Conservation (phyloP, 495 filamentous ascomycete species). For the Daldinia childiae region DNA sequence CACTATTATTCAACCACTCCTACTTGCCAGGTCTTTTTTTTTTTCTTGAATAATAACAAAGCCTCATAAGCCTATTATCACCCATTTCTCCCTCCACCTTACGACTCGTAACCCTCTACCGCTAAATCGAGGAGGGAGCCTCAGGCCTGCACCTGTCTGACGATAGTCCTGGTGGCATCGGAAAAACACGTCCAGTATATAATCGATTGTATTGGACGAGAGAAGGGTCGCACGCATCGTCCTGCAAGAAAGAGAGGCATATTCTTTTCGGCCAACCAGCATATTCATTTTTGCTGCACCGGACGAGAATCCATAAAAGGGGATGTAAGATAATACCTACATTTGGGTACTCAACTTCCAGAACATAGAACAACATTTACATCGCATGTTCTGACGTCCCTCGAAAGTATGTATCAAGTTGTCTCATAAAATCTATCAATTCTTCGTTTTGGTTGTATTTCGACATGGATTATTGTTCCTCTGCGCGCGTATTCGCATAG, state of each 20-base stretch:
- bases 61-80: slow-evolving; percentile 47
- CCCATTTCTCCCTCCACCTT: slow-evolving; percentile 18
- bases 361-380: background rate
- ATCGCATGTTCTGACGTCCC: slow-evolving; percentile 6
- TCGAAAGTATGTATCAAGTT: slow-evolving; percentile 16
- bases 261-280: slow-evolving; percentile 19
- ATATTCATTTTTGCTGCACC: slow-evolving; percentile 6
- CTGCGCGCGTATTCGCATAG: slow-evolving; percentile 22
- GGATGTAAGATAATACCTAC: background rate
- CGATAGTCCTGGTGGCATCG: slow-evolving; percentile 24
- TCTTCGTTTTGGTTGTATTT: slow-evolving; percentile 3
- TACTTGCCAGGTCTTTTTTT: slow-evolving; percentile 49
- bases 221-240: slow-evolving; percentile 27
- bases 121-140: slow-evolving; percentile 35
- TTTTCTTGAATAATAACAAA: slow-evolving; percentile 42
- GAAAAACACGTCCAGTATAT: slow-evolving; percentile 18
- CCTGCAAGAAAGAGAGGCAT: slow-evolving; percentile 35
- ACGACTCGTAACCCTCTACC: slow-evolving; percentile 27
- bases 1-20: slow-evolving; percentile 33
- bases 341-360: background rate
- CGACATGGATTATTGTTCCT: slow-evolving; percentile 5
- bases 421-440: slow-evolving; percentile 6
- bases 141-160: slow-evolving; percentile 36
- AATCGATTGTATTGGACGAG: slow-evolving; percentile 34
- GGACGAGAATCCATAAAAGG: slow-evolving; percentile 11